Base-by-base conservation (phyloP, 177 flowering plant species). In the Vitis hybrid region DNA sequence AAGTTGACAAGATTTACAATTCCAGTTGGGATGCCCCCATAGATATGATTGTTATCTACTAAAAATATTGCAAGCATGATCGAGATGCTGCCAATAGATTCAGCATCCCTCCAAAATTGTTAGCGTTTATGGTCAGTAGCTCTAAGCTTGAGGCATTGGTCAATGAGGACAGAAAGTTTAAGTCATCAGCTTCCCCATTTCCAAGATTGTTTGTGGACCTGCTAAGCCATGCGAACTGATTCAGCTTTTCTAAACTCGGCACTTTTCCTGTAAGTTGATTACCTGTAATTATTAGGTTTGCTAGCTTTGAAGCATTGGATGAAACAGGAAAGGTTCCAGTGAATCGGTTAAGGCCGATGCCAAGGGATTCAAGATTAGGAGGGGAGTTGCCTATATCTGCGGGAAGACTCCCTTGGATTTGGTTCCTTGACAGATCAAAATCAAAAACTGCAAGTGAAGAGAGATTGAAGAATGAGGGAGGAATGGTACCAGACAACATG, bases 391-490 rank as follows among this genome's bases (percentile, higher is more conserved):
- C 74, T 11, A 76, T 3, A 31, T 70, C 49, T 10, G 55, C 0
- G 3, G 77, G 75, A 19, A 77, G 61, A 10, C 13, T 55, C 20
- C 80, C 82, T 14, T 50, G 16, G n/a, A 77, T 5, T 19, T 57
- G 45, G 49, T 76, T 80, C 3, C 10, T 14, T 5, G 56, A 9
- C 39, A 73, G 2, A 48, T n/a, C 18, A 26, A 73, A 45, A 48
- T n/a, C 18, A 26, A 73, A 45, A 13, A 2, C 1, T 1, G 0
- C 1, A 49, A 79, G 19, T 2, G 70, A 57, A 2, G 82, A 76
- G 3, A 76, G 39, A 34, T 76, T 79, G 54, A 39, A 76, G n/a
- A 79, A 50, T 19, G 70, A 67, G 14, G 73, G 31, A 34, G 73
- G 75, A 6, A 79, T 56, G 2, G 29, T 26, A 59, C 79, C 79